Evolutionary conservation across 805 yeast genomes (phyloP).

Genomic region (Barnettozyma pratensis): DNA sequence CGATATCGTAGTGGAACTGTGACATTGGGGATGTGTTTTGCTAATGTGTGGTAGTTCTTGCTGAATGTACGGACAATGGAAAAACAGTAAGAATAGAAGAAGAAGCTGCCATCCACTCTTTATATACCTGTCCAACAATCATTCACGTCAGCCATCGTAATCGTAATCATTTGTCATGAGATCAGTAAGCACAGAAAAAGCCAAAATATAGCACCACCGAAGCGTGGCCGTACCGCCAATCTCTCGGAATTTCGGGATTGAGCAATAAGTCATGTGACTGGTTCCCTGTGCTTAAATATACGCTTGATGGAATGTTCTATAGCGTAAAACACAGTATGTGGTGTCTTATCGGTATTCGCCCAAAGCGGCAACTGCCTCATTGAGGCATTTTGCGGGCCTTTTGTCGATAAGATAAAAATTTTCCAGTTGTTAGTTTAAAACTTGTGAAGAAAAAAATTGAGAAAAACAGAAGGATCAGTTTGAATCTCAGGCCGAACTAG

Average conservation of each 20-base stretch:
- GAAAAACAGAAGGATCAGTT: background rate
- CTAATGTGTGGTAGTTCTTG: too few species aligned
- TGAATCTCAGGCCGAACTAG: too few species aligned
- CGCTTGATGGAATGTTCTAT: background rate
- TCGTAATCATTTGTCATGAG: too few species aligned
- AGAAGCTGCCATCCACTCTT: too few species aligned
- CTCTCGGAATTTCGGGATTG: too few species aligned
- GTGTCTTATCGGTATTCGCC: slow-evolving; percentile 4
- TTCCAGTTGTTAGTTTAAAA: background rate
- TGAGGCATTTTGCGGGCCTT: background rate
- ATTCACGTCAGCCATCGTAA: too few species aligned
- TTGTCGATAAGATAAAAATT: slow-evolving; percentile 13
- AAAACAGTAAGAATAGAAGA: too few species aligned
- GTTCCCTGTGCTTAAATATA: background rate
- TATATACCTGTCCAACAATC: too few species aligned
- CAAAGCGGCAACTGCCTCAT: background rate
- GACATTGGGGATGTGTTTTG: slow-evolving; percentile 1
- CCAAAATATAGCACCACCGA: too few species aligned
- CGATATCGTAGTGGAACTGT: slow-evolving; percentile 22
- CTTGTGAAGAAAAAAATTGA: background rate
- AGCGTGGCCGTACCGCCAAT: too few species aligned
- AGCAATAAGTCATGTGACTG: too few species aligned
- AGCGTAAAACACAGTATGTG: background rate
- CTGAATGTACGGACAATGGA: too few species aligned
- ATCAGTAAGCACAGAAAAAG: background rate